phyloP scores from a whole-genome alignment of 2,329 filamentous ascomycete genomes.

The Orbilia brochopaga region DNA sequence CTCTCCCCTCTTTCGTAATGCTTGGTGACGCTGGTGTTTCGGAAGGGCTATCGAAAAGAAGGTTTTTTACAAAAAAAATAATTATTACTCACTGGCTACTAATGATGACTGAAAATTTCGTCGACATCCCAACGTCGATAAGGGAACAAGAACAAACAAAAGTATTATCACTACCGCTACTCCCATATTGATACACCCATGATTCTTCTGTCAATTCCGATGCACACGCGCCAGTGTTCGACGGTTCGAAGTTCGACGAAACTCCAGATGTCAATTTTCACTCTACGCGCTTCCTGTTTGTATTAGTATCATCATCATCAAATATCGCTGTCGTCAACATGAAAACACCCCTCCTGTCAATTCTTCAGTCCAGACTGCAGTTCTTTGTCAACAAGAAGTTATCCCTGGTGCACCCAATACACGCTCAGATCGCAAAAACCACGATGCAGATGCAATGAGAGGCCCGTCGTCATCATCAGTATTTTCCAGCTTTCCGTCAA shows the following conservation, averaged over 20 bases:
- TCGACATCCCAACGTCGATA: conserved; percentile 6
- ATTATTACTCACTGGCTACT: conserved; percentile 31
- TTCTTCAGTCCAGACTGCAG: conserved; percentile 14
- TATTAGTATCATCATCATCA: conserved; percentile 50
- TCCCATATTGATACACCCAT: conserved; percentile 48
- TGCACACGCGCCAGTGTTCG: conserved; percentile 42
- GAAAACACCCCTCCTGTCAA: conserved; percentile 3
- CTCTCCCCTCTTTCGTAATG: conserved; percentile 19
- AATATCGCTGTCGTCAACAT: conserved; percentile 34
- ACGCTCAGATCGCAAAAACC: conserved; percentile 7
- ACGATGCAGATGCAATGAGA: conserved; percentile 15
- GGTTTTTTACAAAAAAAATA: conserved; percentile 25
- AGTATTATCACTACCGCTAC: conserved; percentile 37
- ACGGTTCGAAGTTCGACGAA: conserved; percentile 43
- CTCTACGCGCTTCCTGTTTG: conserved; percentile 50
- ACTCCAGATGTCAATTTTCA: conserved; percentile 44
- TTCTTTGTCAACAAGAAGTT: conserved; percentile 22
- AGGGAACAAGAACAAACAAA: conserved; percentile 26
- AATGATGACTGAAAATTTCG: conserved; percentile 47
- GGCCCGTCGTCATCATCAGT: not conserved
- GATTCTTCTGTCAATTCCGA: conserved; percentile 41
- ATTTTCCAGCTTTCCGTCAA: conserved; percentile 18
- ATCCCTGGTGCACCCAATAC: conserved; percentile 22
- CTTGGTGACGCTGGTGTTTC: conserved; percentile 47
- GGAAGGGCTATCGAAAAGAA: conserved; percentile 23